Conservation (phyloP, 345 rosid species). For the Brassica incana region DNA sequence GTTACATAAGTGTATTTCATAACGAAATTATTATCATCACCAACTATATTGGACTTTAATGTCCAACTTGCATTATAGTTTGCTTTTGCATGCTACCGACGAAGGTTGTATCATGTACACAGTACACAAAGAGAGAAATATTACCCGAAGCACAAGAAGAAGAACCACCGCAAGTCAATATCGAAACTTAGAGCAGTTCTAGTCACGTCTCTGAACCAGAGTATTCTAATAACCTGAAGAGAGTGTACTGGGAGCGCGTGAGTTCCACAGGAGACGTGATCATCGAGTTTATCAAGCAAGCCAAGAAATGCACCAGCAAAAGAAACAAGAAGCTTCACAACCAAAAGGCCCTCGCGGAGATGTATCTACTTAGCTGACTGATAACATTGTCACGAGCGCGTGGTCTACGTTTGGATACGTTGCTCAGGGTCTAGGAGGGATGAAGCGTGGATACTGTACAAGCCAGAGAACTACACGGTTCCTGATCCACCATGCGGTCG, state of each 20-base stretch:
- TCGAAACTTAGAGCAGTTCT: slow-evolving; percentile 36
- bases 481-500: too few species aligned
- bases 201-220: slow-evolving; percentile 36
- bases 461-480: too few species aligned
- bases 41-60: slow-evolving; percentile 8
- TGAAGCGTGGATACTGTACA: too few species aligned
- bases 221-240: slow-evolving; percentile 23
- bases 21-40: not conserved
- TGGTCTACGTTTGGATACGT: slow-evolving; percentile 44
- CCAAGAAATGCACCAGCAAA: slow-evolving; percentile 21
- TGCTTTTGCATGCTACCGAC: slow-evolving; percentile 5
- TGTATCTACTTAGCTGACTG: slow-evolving; percentile 38
- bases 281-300: slow-evolving; percentile 37
- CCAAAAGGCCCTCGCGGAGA: slow-evolving; percentile 39
- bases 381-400: slow-evolving; percentile 37
- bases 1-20: not conserved
- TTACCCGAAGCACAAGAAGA: too few species aligned
- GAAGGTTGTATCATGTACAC: not conserved
- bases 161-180: not conserved
- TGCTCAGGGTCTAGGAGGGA: not conserved
- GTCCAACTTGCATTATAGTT: slow-evolving; percentile 15
- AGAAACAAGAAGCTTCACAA: slow-evolving; percentile 25
- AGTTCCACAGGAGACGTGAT: slow-evolving; percentile 32
- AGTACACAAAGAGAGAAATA: too few species aligned
- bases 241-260: slow-evolving; percentile 7